Evolutionary conservation across 306 rosid species (phyloP), one percentile per base, ranked within the genome.

Genomic region (Malus fusca): DNA sequence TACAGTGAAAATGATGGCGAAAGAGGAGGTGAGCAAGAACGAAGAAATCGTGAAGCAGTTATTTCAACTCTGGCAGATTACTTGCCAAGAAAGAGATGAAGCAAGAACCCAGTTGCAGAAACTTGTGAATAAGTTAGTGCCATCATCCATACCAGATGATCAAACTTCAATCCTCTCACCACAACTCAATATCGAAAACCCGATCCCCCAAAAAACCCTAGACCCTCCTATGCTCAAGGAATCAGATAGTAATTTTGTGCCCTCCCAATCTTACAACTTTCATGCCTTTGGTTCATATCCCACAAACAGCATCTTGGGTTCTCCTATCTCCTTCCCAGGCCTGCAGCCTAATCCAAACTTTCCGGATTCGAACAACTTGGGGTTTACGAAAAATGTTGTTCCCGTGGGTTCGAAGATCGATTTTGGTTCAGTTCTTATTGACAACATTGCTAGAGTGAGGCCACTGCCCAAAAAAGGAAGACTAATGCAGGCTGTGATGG

Each of bases 1-100:
- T 72, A 23, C 86, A 56, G 71, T 76, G 13, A 83, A 69, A 83
- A 66, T 76, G 78, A 84, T 80, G 76, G 86, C 79, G 7, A 75
- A 30, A 17, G 67, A 71, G 22, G 79, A 87, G 75, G 52, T 75
- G 67, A 69, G 58, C 68, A 86, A 83, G 73, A 86, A 80, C 75
- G 86, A 86, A 13, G 85, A 89, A 71, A 80, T 78, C 6, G 25
- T 82, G 9, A 77, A 72, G 44, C 79, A 76, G 42, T 58, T 91
- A 22, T 67, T 79, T 64, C 72, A 82, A 43, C 76, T 79, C 23
- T 53, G 88, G 53, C 81, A 81, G 64, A 79, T 15, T 48, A 88
- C 82, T 66, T 80, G 80, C 78, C 67, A 73, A 78, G 95, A 92
- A 82, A 88, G 97, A 81, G 95, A 92, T 31, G 90, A 87, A 79